Percentiles rank a stretch among this genome's conserved stretches.
phyloP scores from a whole-genome alignment of 495 filamentous ascomycete species.

The Penicillium verhagenii region DNA sequence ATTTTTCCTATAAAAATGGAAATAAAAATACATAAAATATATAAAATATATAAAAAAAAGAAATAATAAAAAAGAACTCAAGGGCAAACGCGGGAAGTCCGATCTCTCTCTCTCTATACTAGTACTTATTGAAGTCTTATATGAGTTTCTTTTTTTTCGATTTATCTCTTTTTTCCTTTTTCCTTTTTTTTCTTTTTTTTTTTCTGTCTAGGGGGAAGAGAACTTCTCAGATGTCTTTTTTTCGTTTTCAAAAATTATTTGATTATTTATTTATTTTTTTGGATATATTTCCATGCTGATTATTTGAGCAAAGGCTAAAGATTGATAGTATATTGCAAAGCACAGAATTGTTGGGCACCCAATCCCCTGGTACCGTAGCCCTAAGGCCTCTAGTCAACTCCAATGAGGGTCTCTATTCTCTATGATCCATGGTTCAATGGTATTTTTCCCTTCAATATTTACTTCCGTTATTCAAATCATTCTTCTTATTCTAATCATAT shows the following conservation, averaged over 20 bases:
- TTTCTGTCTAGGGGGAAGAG: no score
- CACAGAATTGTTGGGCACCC: slow-evolving; percentile 2
- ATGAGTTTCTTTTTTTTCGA: background rate
- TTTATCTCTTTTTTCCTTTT: slow-evolving; percentile 8
- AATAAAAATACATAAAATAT: background rate
- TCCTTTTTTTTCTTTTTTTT: slow-evolving; percentile 10
- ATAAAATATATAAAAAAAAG: no score
- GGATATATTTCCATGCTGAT: background rate
- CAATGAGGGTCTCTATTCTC: background rate
- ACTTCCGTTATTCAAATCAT: no score
- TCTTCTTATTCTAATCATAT: no score
- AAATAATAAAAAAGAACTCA: no score
- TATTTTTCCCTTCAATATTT: background rate
- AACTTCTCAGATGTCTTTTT: no score
- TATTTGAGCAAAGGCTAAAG: background rate
- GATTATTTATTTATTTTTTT: background rate
- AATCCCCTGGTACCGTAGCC: background rate
- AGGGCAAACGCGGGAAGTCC: slow-evolving; percentile 19
- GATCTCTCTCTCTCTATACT: slow-evolving; percentile 3
- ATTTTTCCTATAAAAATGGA: background rate
- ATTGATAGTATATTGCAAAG: no score
- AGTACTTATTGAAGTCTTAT: background rate
- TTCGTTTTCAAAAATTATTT: no score
- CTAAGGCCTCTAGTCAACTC: background rate
- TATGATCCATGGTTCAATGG: slow-evolving; percentile 2